A percentile compares a stretch with the other conserved stretches of the same genome.
Conservation (phyloP, 345 rosid species). For the Limnanthes douglasii region DNA sequence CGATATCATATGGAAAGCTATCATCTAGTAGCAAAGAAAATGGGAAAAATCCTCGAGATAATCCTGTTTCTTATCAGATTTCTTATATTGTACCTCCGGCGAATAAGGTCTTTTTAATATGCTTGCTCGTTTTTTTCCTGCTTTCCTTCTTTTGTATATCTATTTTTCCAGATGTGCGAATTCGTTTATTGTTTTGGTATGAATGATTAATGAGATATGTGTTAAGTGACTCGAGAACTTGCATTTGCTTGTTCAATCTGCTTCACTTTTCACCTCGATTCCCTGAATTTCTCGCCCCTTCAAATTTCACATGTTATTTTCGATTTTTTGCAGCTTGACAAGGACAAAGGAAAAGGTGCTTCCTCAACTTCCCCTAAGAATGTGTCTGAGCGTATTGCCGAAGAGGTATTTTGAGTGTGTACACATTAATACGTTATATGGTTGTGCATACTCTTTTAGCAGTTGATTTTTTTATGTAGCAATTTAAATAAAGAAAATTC, state of each 20-base stretch:
- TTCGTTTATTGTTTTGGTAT: conserved; percentile 3
- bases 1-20: conserved; percentile 62
- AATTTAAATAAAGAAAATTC: too few species aligned
- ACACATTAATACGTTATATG: conserved; percentile 4
- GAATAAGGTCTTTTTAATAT: conserved; percentile 40
- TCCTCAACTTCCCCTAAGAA: conserved; percentile 35
- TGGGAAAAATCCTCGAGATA: conserved; percentile 42
- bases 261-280: neutral
- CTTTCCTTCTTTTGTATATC: neutral
- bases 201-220: too few species aligned
- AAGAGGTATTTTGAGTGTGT: conserved; percentile 62
- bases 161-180: neutral
- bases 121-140: neutral
- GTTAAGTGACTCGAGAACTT: conserved; percentile 5
- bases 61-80: conserved; percentile 50
- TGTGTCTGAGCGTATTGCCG: conserved; percentile 59
- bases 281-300: too few species aligned
- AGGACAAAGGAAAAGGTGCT: conserved; percentile 52
- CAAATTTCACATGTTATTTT: conserved; percentile 2
- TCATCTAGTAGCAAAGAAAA: conserved; percentile 30
- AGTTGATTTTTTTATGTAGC: neutral
- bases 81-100: conserved; percentile 82
- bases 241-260: conserved; percentile 3
- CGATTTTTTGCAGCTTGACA: conserved; percentile 40
- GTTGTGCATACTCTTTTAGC: neutral